Base-by-base conservation (phyloP, 2,329 filamentous ascomycete genomes). In the Colletotrichum nymphaeae region DNA sequence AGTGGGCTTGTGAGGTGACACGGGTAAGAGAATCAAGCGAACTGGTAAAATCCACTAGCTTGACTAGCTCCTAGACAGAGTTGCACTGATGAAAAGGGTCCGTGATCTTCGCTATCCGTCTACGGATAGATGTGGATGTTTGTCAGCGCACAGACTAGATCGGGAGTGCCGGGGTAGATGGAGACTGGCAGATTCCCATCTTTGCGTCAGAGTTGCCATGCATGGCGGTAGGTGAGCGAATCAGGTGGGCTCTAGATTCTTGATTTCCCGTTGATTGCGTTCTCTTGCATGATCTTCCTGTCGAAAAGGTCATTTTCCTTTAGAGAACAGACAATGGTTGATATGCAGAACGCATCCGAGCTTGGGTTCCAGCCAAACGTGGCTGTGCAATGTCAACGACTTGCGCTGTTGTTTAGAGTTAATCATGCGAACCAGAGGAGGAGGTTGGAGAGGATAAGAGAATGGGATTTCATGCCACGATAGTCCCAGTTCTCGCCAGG, bases 321-420 rank as follows among this genome's bases (percentile, higher is more conserved):
- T 56, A 9, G 30, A 16, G 42, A 56, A n/a, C 30, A 8, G 22
- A 16, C 9, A 28, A 30, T 16, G 42, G 42, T 22, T 58, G 32
- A 24, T 63, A 35, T 46, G 56, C 11, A 28, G 49, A 55, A 28
- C 12, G 24, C 6, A 52, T 59, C 69, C 30, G 53, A 63, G 58
- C 58, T 72, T 68, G 57, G 35, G 56, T 68, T 72, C 62, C n/a
- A 26, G 58, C n/a, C 37, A 69, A 69, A 63, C 52, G 42, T 69
- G 69, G 69, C 69, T 72, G 65, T 64, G 65, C 66, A 52, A 32
- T 37, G 16, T 64, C n/a, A n/a, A 58, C 42, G 32, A 22, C 59
- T 63, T 55, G 65, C 52, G 12, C 22, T 49, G 19, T 35, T 32
- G 28, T 52, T 59, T 59, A 70, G 53, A 59, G 35, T 59, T 63